Evolutionary conservation across 1,139 yeast species (phyloP).

Genomic region (Starmera stellimalicola): DNA sequence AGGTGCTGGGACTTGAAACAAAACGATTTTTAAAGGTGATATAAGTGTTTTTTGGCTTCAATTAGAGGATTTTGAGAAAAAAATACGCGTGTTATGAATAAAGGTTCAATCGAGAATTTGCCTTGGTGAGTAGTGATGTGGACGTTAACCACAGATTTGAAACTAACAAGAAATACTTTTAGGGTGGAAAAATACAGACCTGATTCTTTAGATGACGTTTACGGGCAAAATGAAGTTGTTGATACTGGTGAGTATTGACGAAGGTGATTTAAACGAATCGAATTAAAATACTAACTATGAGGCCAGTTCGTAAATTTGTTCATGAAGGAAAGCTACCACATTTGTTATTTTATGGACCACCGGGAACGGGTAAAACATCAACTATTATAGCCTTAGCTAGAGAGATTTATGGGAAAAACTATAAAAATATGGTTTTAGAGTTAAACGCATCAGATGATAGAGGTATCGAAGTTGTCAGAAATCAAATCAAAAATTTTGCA

Average conservation of each 20-base stretch:
- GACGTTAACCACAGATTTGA: too few relatives aligned
- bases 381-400: constrained; percentile 85
- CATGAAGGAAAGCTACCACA: constrained; percentile 82
- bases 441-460: constrained; percentile 95
- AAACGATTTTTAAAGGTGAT: too few relatives aligned
- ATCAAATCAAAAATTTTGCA: constrained; percentile 89
- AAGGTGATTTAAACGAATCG: background rate
- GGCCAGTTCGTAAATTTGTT: constrained; percentile 67
- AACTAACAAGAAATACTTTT: background rate
- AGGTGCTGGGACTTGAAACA: too few relatives aligned
- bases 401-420: constrained; percentile 83
- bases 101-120: background rate
- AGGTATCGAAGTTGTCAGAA: constrained; percentile 92
- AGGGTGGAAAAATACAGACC: constrained; percentile 98
- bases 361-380: constrained; percentile 96
- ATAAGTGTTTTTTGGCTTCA: too few relatives aligned
- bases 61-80: too few relatives aligned
- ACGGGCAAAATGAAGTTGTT: constrained; percentile 85
- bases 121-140: background rate
- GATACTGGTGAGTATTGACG: constrained; percentile 31
- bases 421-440: constrained; percentile 83
- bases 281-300: constrained; percentile 1
- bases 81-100: background rate
- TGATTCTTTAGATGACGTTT: constrained; percentile 66
- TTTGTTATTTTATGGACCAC: constrained; percentile 89